These are phyloP conservation scores for Ogataea haglerorum DNA, from an alignment of 805 yeast species.

Conservation along the genomic window DNA sequence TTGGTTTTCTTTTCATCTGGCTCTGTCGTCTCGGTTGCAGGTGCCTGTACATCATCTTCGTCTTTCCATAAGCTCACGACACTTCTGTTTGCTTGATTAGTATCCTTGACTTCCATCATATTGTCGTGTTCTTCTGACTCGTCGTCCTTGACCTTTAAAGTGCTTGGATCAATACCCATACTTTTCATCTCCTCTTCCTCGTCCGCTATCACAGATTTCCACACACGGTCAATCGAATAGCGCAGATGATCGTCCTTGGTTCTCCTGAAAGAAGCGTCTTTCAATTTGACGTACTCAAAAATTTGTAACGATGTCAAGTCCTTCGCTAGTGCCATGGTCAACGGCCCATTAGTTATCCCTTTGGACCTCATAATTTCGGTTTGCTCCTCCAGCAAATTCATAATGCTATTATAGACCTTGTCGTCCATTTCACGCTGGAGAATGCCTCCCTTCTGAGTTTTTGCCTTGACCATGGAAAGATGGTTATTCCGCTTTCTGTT, in stretches of 20 bases:
- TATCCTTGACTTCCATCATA: constrained; percentile 62
- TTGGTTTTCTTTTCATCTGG: constrained; percentile 32
- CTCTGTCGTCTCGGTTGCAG: constrained; percentile 1
- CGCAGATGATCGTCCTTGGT: constrained; percentile 63
- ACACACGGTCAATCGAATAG: constrained; percentile 58
- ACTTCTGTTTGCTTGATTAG: constrained; percentile 70
- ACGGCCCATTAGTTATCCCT: constrained; percentile 36
- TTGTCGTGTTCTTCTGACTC: constrained; percentile 32
- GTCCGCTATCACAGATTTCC: constrained; percentile 52
- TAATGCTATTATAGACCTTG: constrained; percentile 53
- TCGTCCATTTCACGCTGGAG: constrained; percentile 44
- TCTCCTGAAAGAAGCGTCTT: constrained; percentile 65
- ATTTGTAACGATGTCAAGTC: constrained; percentile 53
- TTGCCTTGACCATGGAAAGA: constrained; percentile 12
- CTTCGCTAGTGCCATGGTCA: constrained; percentile 54
- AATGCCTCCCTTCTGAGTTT: constrained; percentile 16
- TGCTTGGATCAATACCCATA: constrained; percentile 27
- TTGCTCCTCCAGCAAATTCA: constrained; percentile 56
- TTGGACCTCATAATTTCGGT: constrained; percentile 41
- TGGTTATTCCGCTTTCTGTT: neutral
- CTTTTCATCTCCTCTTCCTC: constrained; percentile 55
- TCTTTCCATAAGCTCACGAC: constrained; percentile 69
- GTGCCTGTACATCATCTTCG: constrained; percentile 9
- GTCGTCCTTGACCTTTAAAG: constrained; percentile 10
- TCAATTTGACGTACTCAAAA: constrained; percentile 54